phyloP scores from a whole-genome alignment of 2,329 filamentous ascomycete genomes.

The Colletotrichum sp. region DNA sequence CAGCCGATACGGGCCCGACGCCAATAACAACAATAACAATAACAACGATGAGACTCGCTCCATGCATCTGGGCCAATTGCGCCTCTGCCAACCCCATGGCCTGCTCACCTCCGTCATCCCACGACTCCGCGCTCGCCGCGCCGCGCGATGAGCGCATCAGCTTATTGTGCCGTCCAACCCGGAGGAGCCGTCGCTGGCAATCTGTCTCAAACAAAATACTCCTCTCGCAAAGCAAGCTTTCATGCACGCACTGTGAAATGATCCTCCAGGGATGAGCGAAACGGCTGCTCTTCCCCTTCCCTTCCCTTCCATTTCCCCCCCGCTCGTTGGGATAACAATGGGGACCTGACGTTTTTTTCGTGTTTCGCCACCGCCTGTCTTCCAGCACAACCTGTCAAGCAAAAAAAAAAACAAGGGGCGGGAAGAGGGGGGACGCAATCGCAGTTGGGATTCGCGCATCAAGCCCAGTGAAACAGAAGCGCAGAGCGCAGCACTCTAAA shows the following conservation, averaged over 20 bases:
- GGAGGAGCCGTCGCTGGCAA: not conserved
- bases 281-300: not conserved
- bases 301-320: not conserved
- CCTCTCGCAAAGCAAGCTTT: not conserved
- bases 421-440: not conserved
- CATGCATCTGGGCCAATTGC: not conserved
- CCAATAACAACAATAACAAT: not conserved
- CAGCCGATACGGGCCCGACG: not conserved
- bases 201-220: not conserved
- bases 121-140: not conserved
- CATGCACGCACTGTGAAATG: not conserved
- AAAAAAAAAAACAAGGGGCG: not conserved
- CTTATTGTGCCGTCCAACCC: not conserved
- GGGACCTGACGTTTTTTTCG: not conserved
- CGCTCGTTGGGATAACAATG: not conserved
- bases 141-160: not conserved
- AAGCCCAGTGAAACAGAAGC: not conserved
- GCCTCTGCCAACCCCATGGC: not conserved
- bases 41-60: not conserved
- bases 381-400: not conserved
- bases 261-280: not conserved
- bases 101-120: not conserved
- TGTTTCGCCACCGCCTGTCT: not conserved
- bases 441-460: not conserved
- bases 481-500: not conserved